Conservation (phyloP, 2,329 filamentous ascomycete species). For the Curvularia hawaiiensis region DNA sequence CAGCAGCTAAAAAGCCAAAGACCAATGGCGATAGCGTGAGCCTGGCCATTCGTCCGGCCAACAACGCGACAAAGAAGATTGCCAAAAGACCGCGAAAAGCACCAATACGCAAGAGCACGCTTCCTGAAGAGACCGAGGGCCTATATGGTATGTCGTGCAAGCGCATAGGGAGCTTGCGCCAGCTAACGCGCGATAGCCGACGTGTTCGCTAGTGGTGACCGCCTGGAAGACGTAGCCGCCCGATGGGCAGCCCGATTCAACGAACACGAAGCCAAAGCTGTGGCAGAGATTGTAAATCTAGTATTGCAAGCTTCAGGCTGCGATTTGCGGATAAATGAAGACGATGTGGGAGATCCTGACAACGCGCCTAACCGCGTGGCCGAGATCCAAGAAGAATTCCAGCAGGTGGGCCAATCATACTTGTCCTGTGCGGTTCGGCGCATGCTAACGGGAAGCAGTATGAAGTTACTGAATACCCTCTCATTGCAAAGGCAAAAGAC, state of each 20-base stretch:
- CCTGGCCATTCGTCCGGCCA: conserved; percentile 60
- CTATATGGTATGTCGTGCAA: conserved; percentile 57
- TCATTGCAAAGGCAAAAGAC: conserved; percentile 80
- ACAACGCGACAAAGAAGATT: conserved; percentile 46
- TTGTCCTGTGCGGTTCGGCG: neutral
- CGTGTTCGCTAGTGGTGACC: conserved; percentile 62
- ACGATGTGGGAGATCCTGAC: conserved; percentile 89
- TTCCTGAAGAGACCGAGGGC: conserved; percentile 57
- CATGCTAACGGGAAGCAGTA: conserved; percentile 52
- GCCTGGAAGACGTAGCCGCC: conserved; percentile 61
- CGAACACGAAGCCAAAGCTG: conserved; percentile 58
- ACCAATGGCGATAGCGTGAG: conserved; percentile 57
- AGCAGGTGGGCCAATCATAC: conserved; percentile 64
- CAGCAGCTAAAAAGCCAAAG: conserved; percentile 59
- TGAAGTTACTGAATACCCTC: conserved; percentile 87
- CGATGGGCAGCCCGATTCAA: conserved; percentile 64
- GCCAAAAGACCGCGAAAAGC: conserved; percentile 54
- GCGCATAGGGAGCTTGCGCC: neutral
- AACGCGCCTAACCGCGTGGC: conserved; percentile 77
- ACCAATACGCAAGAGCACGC: conserved; percentile 57
- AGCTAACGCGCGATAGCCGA: conserved; percentile 54
- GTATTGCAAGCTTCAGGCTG: conserved; percentile 76
- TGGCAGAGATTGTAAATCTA: conserved; percentile 66
- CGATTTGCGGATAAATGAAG: conserved; percentile 74
- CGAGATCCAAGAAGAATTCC: conserved; percentile 88